Evolutionary conservation across 768 basidiomycete species (phyloP), one percentile per base, ranked within the genome.

Genomic region (Pleurotus sapidus): DNA sequence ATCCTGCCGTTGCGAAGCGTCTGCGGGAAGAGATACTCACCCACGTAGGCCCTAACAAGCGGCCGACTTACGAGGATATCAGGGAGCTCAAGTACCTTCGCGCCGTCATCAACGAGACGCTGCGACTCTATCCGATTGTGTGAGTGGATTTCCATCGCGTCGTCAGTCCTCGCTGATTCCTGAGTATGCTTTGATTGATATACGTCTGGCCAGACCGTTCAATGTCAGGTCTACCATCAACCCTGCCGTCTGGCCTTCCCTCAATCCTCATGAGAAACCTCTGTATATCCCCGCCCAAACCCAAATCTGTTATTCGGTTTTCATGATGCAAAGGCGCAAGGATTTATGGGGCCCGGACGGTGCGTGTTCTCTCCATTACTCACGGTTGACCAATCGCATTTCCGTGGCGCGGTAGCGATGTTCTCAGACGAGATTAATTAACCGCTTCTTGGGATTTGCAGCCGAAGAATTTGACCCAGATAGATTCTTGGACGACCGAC

Each of bases 401-500:
- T 34, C 8, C 30, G 30, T 11, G 30, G 30, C 9, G 30, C 30
- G 30, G 30, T 34, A 7, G 4, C 30, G 9, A 12, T 3, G 30
- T 34, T 34, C 30, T 34, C 30, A 34, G 11, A 34, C 9, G 30
- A 8, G 9, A 11, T 34, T 11, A 9, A 34, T 7, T 34, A 34
- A 34, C 30, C 0, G 3, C 3, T 11, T 3, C 3, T 8, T 34
- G 30, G 11, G 11, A 17, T 27, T 12, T 43, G 3, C 38, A 49
- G 74, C 78, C 3, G 76, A 76, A 39, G 59, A 68, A 30, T 82
- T 81, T 57, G 78, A 82, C 59, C 81, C 81, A 0, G 77, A 81
- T 59, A 72, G 81, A n/a, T 83, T 77, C 72, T 60, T 81, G 27
- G 81, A 83, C 48, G 72, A 71, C 12, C 71, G 80, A 17, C 57